Conservation (phyloP, 2,329 filamentous ascomycete species). For the Colletotrichum magnum region DNA sequence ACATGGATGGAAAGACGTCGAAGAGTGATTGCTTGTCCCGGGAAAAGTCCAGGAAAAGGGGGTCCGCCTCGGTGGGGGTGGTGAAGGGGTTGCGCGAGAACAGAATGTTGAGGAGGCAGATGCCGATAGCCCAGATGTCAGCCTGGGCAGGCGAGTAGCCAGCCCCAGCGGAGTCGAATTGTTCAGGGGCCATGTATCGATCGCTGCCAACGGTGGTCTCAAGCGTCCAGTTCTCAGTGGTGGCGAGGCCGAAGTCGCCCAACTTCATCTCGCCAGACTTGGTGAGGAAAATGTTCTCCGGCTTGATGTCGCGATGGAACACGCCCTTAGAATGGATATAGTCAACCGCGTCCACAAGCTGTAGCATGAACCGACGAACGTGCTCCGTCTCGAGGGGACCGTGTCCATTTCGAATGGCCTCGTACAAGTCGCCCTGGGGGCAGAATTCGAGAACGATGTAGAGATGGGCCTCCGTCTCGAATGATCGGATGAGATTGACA, state of each 20-base stretch:
- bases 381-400: slow-evolving; percentile 96
- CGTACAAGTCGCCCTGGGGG: slow-evolving; percentile 94
- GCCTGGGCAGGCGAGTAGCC: slow-evolving; percentile 95
- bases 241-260: slow-evolving; percentile 95
- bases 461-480: slow-evolving; percentile 90
- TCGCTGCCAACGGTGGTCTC: slow-evolving; percentile 97
- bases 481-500: slow-evolving; percentile 91
- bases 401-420: slow-evolving; percentile 90
- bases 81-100: slow-evolving; percentile 98
- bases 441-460: slow-evolving; percentile 98
- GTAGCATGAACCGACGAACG: slow-evolving; percentile 96
- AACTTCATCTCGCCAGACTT: slow-evolving; percentile 93
- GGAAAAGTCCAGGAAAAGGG: slow-evolving; percentile 92
- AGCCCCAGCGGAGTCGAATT: slow-evolving; percentile 88
- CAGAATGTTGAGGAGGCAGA: slow-evolving; percentile 95
- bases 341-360: slow-evolving; percentile 90
- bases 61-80: slow-evolving; percentile 89
- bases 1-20: slow-evolving; percentile 98
- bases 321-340: slow-evolving; percentile 93
- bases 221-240: slow-evolving; percentile 89
- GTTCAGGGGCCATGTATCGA: slow-evolving; percentile 98
- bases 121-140: slow-evolving; percentile 97
- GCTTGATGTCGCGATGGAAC: slow-evolving; percentile 98
- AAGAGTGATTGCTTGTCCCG: slow-evolving; percentile 96
- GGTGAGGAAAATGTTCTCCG: slow-evolving; percentile 97